Evolutionary conservation across 257 asterid species (phyloP), one percentile per base, ranked within the genome.

Genomic region (Salvia hispanica): DNA sequence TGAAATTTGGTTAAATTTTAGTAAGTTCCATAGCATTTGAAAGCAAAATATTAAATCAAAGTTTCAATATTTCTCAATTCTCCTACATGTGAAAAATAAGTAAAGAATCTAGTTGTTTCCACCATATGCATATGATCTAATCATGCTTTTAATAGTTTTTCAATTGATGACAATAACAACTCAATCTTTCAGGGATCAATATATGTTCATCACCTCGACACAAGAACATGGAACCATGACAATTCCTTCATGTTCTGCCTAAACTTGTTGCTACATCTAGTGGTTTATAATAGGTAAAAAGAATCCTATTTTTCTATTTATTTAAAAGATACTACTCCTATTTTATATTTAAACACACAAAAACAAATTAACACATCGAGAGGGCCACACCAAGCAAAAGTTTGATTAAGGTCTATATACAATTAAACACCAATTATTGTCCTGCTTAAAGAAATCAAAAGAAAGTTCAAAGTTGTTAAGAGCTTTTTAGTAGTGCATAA

Each of bases 401-500:
- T 31, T 55, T 14, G 31, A 25, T 43, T 13, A 43, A 21, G 37
- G 34, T 51, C 34, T 51, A n/a, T 13, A 25, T 0, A 25, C 31
- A 25, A 25, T 25, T 25, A 28, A 47, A 47, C 70, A 36, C 50
- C 57, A 65, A 40, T 34, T 14, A 47, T 10, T 64, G 47, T 50
- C 58, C 21, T n/a, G 15, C 8, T 65, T 10, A 50, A 64, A 34
- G 15, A 28, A n/a, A 12, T 45, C 21, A 50, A 34, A 34, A 56
- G 39, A 8, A 13, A 4, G 28, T 43, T 28, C 9, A 45, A 56
- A 67, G 21, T 28, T 28, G 72, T 15, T 14, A n/a, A 43, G 28
- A n/a, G 64, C 72, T 67, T 46, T 54, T 14, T 31, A 55, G 4
- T 28, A 67, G 56, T 55, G 46, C 65, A 5, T 25, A 25, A 67